Evolutionary conservation across 2,329 filamentous ascomycete genomes (phyloP).

Genomic region (Neocatenulostroma microsporum): DNA sequence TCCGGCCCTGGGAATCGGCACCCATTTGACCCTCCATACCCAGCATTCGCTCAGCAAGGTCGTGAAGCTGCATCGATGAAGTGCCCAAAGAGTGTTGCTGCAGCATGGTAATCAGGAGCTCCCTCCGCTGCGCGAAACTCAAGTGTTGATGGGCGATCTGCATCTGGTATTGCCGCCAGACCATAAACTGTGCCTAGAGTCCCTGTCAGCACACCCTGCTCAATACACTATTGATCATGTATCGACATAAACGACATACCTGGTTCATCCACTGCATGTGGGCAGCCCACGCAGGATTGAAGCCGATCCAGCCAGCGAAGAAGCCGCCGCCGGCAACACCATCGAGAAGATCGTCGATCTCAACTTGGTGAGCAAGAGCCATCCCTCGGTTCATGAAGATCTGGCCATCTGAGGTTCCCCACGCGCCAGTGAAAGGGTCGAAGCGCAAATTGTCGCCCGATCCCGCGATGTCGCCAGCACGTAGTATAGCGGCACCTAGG

Average conservation of each 20-base stretch:
- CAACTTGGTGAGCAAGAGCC: not conserved
- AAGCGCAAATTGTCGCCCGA: not conserved
- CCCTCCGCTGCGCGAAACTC: not conserved
- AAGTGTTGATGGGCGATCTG: not conserved
- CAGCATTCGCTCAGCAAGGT: conserved; percentile 3
- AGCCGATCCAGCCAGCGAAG: not conserved
- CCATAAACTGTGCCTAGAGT: not conserved
- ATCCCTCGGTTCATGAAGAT: not conserved
- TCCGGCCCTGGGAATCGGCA: conserved; percentile 5
- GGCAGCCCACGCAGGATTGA: not conserved
- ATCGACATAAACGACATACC: not conserved
- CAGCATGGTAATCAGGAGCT: not conserved
- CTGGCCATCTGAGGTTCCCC: not conserved
- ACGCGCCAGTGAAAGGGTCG: not conserved
- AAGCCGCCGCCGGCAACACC: not conserved
- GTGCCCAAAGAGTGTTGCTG: not conserved
- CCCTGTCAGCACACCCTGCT: not conserved
- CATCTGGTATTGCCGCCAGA: not conserved
- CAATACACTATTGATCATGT: not conserved
- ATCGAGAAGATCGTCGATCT: not conserved
- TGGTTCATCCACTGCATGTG: conserved; percentile 2
- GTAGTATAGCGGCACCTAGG: too few species aligned
- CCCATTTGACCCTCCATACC: conserved; percentile 4
- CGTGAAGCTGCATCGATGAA: not conserved
- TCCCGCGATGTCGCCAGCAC: not conserved